Base-by-base conservation (phyloP, 805 yeast genomes). In the Priceomyces medius region DNA sequence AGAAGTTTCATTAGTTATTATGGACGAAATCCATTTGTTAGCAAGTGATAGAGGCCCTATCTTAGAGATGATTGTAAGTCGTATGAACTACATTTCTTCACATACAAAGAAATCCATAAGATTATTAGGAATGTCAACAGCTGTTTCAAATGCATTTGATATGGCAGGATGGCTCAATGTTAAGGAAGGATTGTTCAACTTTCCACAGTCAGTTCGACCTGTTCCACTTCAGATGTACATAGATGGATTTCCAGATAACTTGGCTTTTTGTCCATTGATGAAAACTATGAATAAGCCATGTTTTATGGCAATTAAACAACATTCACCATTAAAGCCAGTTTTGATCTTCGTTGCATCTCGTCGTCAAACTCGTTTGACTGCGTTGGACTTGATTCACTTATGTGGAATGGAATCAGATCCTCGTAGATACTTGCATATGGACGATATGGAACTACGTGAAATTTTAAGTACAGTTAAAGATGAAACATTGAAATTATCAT, bases 281-380 rank as follows among this genome's bases (percentile, higher is more conserved):
- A 87, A 81, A 68, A 85, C 81, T 17, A 87, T 79, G 93, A 88
- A 82, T 71, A 88, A 76, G 54, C 97, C 97, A 1, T 91, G 95
- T 0, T 89, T 85, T 55, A 79, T 84, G 83, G 96, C 97, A 0
- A 89, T 89, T 48, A 87, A 88, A 56, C 88, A 87, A 48, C 96
- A 90, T 58, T 85, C 96, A 0, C 95, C 96, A 2, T 68, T 68
- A 14, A 82, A 89, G 57, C 96, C 97, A 0, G 91, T 84, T 8
- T 71, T 86, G 50, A 81, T 86, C n/a, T 86, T 86, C 54, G 95
- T 86, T 27, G 88, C 93, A 1, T 85, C 93, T 2, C 74, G 95
- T 56, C 70, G 95, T 44, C 95, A 86, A 61, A 86, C 95, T 0
- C 68, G 95, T 44, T 73, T 86, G 38, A 86, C 95, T 0, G 88